Conservation (phyloP, 306 rosid genomes). For the Hippophae tibetana region DNA sequence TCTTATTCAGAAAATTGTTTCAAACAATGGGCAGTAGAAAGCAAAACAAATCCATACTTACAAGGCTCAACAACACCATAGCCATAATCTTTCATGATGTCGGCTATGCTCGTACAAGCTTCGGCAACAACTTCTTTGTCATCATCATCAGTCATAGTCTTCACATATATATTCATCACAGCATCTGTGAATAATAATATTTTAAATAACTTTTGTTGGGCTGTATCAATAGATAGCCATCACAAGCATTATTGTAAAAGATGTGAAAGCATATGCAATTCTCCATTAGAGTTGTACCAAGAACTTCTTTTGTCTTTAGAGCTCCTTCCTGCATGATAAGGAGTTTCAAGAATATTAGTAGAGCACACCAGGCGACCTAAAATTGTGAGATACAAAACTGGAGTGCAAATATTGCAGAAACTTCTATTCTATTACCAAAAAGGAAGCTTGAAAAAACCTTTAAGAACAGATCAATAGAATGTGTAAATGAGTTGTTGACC, state of each 20-base stretch:
- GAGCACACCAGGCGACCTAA: not conserved
- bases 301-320: constrained; percentile 57
- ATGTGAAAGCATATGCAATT: constrained; percentile 1
- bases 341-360: constrained; percentile 6
- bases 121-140: constrained; percentile 96
- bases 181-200: constrained; percentile 42
- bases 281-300: constrained; percentile 43
- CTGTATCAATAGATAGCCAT: constrained; percentile 6
- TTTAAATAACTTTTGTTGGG: not conserved
- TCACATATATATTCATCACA: constrained; percentile 68
- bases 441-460: constrained; percentile 3
- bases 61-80: constrained; percentile 71
- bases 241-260: constrained; percentile 2
- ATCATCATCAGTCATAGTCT: constrained; percentile 87
- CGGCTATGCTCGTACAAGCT: constrained; percentile 81
- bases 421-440: not conserved
- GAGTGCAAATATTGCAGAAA: constrained; percentile 10
- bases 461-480: not conserved
- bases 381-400: not conserved
- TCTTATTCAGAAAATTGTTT: constrained; percentile 20
- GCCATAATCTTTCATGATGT: constrained; percentile 82
- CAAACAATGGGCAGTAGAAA: constrained; percentile 9
- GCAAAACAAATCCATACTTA: constrained; percentile 33
- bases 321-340: constrained; percentile 65
- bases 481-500: too few species aligned